Evolutionary conservation across 1,284 basidiomycete species (phyloP).

Genomic region (Apiotrichum mycotoxinovorans): DNA sequence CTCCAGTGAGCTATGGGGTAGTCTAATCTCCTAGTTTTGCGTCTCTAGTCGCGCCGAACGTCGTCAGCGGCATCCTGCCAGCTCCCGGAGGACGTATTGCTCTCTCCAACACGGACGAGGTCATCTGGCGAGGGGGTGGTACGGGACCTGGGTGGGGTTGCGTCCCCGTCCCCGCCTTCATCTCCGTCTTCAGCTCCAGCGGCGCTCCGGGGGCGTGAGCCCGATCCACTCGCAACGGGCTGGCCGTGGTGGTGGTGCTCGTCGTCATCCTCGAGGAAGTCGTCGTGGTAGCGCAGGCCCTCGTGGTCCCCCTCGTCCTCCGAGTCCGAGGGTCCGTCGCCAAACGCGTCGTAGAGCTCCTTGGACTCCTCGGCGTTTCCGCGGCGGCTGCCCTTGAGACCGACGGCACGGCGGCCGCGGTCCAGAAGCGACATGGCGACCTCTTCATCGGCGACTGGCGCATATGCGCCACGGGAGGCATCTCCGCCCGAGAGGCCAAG

Average conservation of each 20-base stretch:
- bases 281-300: slow-evolving; percentile 47
- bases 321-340: slow-evolving; percentile 56
- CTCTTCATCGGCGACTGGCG: slow-evolving; percentile 64
- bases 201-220: neutral
- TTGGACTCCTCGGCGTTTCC: slow-evolving; percentile 53
- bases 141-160: neutral
- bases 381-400: slow-evolving; percentile 36
- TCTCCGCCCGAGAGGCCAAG: slow-evolving; percentile 36
- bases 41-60: slow-evolving; percentile 14
- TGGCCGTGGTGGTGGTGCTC: slow-evolving; percentile 25
- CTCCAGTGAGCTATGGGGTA: neutral
- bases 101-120: slow-evolving; percentile 16
- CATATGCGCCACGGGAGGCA: slow-evolving; percentile 59
- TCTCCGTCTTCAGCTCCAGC: neutral
- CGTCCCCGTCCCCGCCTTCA: slow-evolving; percentile 24
- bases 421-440: slow-evolving; percentile 67
- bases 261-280: slow-evolving; percentile 48
- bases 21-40: too few species aligned
- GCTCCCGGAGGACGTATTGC: slow-evolving; percentile 23
- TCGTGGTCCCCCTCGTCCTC: slow-evolving; percentile 38
- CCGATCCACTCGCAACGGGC: slow-evolving; percentile 2
- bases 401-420: slow-evolving; percentile 37
- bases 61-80: slow-evolving; percentile 49
- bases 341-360: slow-evolving; percentile 89
- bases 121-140: neutral